phyloP scores from a whole-genome alignment of 495 filamentous ascomycete genomes.

The Parathielavia appendiculata region DNA sequence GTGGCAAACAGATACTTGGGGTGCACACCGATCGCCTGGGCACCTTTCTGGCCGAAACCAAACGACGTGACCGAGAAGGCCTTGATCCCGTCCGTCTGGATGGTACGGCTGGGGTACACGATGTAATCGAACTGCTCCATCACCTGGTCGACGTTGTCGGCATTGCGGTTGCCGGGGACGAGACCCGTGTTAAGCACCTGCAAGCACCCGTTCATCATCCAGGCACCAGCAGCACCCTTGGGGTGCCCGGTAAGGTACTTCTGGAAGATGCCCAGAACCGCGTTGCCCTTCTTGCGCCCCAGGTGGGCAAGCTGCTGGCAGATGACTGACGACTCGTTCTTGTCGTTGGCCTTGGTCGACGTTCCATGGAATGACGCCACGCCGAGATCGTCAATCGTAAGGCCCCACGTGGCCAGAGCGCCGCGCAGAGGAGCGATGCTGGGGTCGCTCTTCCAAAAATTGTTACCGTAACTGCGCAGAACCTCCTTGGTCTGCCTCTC shows the following conservation, averaged over 20 bases:
- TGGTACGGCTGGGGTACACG: conserved; percentile 87
- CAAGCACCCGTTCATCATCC: conserved; percentile 98
- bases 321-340: conserved; percentile 97
- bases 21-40: conserved; percentile 94
- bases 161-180: conserved; percentile 95
- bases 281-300: conserved; percentile 91
- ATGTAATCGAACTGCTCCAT: conserved; percentile 98
- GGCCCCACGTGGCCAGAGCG: conserved; percentile 92
- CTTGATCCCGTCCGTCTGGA: conserved; percentile 97
- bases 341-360: conserved; percentile 97
- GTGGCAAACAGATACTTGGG: conserved; percentile 92
- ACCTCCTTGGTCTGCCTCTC: conserved; percentile 86
- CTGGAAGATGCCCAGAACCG: conserved; percentile 95
- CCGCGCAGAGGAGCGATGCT: conserved; percentile 92
- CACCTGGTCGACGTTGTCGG: conserved; percentile 91
- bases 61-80: conserved; percentile 98
- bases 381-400: conserved; percentile 91
- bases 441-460: conserved; percentile 94
- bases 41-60: conserved; percentile 98
- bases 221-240: conserved; percentile 97
- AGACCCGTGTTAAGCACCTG: conserved; percentile 90
- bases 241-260: conserved; percentile 98
- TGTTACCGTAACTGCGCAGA: conserved; percentile 85
- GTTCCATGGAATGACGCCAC: conserved; percentile 99
- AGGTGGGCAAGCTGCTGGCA: conserved; percentile 96